Evolutionary conservation across 192 early-diverging fungal genomes (phyloP).

Genomic region (Pecoramyces ruminantium): DNA sequence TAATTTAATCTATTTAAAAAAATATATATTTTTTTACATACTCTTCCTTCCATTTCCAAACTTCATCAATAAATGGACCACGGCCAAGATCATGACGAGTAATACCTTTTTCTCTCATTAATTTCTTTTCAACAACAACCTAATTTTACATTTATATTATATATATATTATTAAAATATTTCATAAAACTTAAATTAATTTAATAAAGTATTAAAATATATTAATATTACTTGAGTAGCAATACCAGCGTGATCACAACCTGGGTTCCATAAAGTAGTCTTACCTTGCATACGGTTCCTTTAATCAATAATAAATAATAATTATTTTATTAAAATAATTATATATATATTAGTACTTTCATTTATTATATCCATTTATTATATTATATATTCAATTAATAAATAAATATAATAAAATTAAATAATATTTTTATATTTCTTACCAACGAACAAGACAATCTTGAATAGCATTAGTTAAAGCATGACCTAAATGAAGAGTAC

Average conservation of each 20-base stretch:
- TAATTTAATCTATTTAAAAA: no score
- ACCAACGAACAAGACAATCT: slow-evolving; percentile 85
- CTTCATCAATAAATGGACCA: slow-evolving; percentile 67
- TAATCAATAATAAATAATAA: background rate
- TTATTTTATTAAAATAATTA: no score
- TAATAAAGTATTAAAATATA: no score
- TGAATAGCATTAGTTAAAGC: slow-evolving; percentile 86
- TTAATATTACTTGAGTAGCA: slow-evolving; percentile 71
- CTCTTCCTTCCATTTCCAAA: slow-evolving; percentile 91
- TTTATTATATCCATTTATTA: no score
- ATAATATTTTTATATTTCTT: no score
- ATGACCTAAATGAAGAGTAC: slow-evolving; percentile 87
- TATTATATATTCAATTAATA: no score
- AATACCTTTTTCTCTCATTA: slow-evolving; percentile 65
- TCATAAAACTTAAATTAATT: no score
- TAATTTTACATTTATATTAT: no score
- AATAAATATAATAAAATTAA: no score
- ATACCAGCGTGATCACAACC: slow-evolving; percentile 96
- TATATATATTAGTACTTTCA: no score
- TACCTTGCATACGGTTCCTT: slow-evolving; percentile 85
- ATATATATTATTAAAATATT: no score
- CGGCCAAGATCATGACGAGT: slow-evolving; percentile 90
- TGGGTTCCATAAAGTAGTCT: slow-evolving; percentile 83
- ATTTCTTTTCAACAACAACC: slow-evolving; percentile 86
- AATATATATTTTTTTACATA: slow-evolving; percentile 26